A percentile compares a stretch with the other conserved stretches of the same genome.
Evolutionary conservation across 176 grass and related monocot species (phyloP).

Genomic region (Alloteropsis semialata): DNA sequence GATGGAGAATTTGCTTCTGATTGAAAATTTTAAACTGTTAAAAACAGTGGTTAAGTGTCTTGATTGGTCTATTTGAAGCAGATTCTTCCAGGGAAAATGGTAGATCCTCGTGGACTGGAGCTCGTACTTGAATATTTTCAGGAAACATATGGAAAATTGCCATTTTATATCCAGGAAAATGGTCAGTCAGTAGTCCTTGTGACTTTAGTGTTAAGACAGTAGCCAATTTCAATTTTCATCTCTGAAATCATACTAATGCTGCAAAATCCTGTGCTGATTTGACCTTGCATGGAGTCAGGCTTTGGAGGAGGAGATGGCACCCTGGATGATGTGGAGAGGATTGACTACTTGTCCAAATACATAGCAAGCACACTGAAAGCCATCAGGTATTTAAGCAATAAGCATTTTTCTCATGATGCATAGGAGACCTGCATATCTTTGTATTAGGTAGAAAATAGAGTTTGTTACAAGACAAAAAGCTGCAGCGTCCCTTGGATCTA

Average conservation of each 20-base stretch:
- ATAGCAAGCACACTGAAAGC: conserved; percentile 35
- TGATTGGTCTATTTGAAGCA: conserved; percentile 3
- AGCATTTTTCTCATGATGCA: too few species aligned
- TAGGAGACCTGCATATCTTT: too few species aligned
- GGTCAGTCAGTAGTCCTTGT: not conserved
- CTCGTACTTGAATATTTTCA: conserved; percentile 45
- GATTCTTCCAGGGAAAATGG: not conserved
- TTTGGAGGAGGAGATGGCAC: conserved; percentile 9
- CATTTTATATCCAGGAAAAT: conserved; percentile 64
- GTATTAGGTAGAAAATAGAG: too few species aligned
- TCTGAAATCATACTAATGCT: not conserved
- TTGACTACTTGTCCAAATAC: conserved; percentile 27
- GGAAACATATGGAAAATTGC: conserved; percentile 40
- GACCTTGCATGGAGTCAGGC: not conserved
- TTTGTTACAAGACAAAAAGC: too few species aligned
- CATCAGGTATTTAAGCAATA: conserved; percentile 26
- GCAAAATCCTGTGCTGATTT: not conserved
- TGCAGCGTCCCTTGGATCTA: too few species aligned
- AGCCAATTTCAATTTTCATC: not conserved
- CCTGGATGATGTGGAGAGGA: conserved; percentile 37
- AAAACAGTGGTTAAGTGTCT: not conserved
- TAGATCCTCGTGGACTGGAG: conserved; percentile 41
- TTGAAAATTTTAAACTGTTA: not conserved
- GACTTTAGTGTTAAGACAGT: not conserved
- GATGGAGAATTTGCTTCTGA: not conserved